Base-by-base conservation (phyloP, 2,329 filamentous ascomycete genomes). In the Trichoderma sp. region DNA sequence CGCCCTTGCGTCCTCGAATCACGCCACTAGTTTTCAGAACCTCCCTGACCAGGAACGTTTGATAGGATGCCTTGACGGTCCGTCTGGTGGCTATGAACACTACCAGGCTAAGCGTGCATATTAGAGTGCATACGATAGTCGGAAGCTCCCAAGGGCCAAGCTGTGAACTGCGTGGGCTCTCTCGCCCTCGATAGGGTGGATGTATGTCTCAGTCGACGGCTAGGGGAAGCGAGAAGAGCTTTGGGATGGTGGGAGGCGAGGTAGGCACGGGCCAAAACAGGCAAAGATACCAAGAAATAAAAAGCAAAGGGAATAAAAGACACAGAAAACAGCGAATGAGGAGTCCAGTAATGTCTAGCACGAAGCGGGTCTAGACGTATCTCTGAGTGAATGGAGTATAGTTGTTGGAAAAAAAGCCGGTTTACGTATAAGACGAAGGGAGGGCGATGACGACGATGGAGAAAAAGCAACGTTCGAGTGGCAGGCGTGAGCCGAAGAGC, bases 171-270 rank as follows among this genome's bases (percentile, higher is more conserved):
- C n/a, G 35, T 33, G 49, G 55, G 55, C 55, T 58, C 52, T 56
- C 27, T 29, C 58, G 68, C 62, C 52, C 60, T 68, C 64, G 68
- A 70, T 70, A 61, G 53, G 68, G 56, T 21, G 55, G 35, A 68
- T 53, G 68, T 70, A 56, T 68, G 68, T 70, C 64, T 70, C 57
- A 68, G 68, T 67, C 56, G 57, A 11, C 29, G 40, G 43, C 49
- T 43, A 19, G 58, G 21, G 19, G 47, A 53, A 53, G 35, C 19
- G 37, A 31, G 53, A 66, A 33, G 29, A 16, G 14, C 24, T 19
- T 27, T 27, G 31, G 61, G 55, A 37, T 29, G 53, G 35, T 29
- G 40, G 56, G 62, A 57, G 35, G 29, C 14, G 27, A 57, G 49
- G 47, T 59, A 27, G 19, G 40, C 47, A 24, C 47, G n/a, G 49